A percentile compares a stretch with the other conserved stretches of the same genome.
phyloP scores from a whole-genome alignment of 805 yeast species.

The Candida succiphila region DNA sequence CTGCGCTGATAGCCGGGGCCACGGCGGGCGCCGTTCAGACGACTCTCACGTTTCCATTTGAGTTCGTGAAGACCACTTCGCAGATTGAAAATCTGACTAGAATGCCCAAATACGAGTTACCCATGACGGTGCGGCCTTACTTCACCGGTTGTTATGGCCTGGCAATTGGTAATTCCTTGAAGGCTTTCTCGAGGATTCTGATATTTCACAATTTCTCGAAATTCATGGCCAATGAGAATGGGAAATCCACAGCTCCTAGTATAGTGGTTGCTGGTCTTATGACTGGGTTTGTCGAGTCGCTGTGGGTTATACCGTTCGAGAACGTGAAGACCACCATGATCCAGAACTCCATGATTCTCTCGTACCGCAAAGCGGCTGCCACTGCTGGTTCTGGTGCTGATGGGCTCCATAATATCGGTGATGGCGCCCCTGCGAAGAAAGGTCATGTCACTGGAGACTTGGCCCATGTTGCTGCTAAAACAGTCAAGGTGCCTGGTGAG shows the following conservation, averaged over 20 bases:
- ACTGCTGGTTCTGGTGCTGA: constrained; percentile 12
- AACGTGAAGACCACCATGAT: constrained; percentile 73
- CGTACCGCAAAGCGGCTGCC: constrained; percentile 18
- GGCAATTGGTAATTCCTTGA: constrained; percentile 63
- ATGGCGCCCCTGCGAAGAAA: constrained; percentile 1
- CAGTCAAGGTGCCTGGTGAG: too few species aligned
- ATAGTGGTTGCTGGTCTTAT: constrained; percentile 75
- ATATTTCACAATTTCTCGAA: constrained; percentile 68
- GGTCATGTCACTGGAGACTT: neutral
- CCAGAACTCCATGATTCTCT: constrained; percentile 43
- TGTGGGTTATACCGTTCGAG: constrained; percentile 87
- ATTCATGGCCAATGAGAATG: constrained; percentile 48
- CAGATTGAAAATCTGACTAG: constrained; percentile 41
- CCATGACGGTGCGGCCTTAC: constrained; percentile 17
- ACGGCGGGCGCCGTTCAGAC: constrained; percentile 57
- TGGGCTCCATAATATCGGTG: too few species aligned
- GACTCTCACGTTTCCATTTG: constrained; percentile 61
- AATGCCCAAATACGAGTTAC: constrained; percentile 24
- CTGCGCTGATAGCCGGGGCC: constrained; percentile 51
- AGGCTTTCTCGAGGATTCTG: constrained; percentile 64
- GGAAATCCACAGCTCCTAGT: constrained; percentile 68
- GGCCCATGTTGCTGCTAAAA: neutral
- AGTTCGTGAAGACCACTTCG: constrained; percentile 53
- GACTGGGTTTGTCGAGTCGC: constrained; percentile 75
- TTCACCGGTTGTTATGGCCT: constrained; percentile 66